phyloP scores from a whole-genome alignment of 192 early-diverging fungal species.

The Gigaspora rosea region DNA sequence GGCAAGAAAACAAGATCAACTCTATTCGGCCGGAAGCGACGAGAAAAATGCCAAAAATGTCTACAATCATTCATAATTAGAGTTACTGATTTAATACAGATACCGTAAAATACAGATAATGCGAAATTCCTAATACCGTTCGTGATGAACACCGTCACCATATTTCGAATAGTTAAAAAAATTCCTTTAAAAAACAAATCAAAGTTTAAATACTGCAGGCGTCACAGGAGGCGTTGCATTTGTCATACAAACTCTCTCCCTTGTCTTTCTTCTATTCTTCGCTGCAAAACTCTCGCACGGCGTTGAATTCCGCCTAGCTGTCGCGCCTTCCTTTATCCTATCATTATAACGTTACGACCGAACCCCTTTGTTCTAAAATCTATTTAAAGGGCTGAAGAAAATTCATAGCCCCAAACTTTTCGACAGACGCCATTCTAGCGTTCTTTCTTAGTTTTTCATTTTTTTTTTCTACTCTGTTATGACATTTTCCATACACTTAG shows the following conservation, averaged over 20 bases:
- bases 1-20: constrained; percentile 22
- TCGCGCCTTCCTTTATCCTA: constrained; percentile 1
- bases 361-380: constrained; percentile 1
- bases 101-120: neutral
- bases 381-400: constrained; percentile 2
- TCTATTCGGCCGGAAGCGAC: constrained; percentile 8
- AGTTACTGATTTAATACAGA: constrained; percentile 1
- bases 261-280: constrained; percentile 3
- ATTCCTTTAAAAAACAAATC: neutral
- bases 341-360: neutral
- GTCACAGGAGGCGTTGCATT: constrained; percentile 27
- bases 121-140: constrained; percentile 8
- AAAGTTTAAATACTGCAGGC: constrained; percentile 21
- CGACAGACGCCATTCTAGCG: too few relatives aligned
- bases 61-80: constrained; percentile 8
- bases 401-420: neutral
- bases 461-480: neutral
- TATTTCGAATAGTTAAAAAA: constrained; percentile 1
- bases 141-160: constrained; percentile 14
- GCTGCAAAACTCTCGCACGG: neutral
- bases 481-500: too few relatives aligned
- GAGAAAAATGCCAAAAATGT: constrained; percentile 25
- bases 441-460: neutral
- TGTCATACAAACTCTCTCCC: constrained; percentile 24
- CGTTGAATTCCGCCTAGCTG: neutral